Percentiles rank a stretch among this genome's conserved stretches.
Evolutionary conservation across 2,329 filamentous ascomycete genomes (phyloP).

Genomic region (Nemania sp.): DNA sequence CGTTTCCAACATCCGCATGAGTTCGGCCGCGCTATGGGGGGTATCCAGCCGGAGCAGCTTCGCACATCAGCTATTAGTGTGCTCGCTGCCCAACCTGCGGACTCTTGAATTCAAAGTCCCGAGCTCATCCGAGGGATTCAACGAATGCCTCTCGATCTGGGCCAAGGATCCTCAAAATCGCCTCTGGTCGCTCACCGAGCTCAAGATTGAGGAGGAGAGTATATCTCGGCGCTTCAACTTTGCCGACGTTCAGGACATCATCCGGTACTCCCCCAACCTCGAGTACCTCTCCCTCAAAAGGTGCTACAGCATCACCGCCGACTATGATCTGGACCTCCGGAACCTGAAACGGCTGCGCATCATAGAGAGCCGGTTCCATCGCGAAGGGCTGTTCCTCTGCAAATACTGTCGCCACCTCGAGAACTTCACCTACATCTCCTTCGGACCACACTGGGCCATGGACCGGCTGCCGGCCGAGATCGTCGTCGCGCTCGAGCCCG

Average conservation of each 20-base stretch:
- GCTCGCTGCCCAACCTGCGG: slow-evolving; percentile 25
- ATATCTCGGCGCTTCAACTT: slow-evolving; percentile 28
- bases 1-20: slow-evolving; percentile 28
- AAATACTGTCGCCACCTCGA: slow-evolving; percentile 27
- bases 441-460: slow-evolving; percentile 27
- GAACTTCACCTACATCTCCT: slow-evolving; percentile 28
- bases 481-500: slow-evolving; percentile 25
- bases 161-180: slow-evolving; percentile 25
- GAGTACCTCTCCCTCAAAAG: slow-evolving; percentile 24
- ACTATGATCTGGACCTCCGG: slow-evolving; percentile 24
- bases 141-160: slow-evolving; percentile 29
- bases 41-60: slow-evolving; percentile 26
- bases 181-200: slow-evolving; percentile 24
- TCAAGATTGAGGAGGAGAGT: slow-evolving; percentile 27
- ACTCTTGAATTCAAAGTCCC: slow-evolving; percentile 25
- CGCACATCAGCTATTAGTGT: slow-evolving; percentile 26
- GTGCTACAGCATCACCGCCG: slow-evolving; percentile 27
- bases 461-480: slow-evolving; percentile 27
- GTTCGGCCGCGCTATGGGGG: slow-evolving; percentile 23
- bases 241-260: slow-evolving; percentile 27
- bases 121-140: slow-evolving; percentile 25
- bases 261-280: slow-evolving; percentile 26
- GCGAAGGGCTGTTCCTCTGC: slow-evolving; percentile 27
- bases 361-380: slow-evolving; percentile 27
- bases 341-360: slow-evolving; percentile 25